phyloP scores from a whole-genome alignment of 495 filamentous ascomycete species.

The Cercophora samala region DNA sequence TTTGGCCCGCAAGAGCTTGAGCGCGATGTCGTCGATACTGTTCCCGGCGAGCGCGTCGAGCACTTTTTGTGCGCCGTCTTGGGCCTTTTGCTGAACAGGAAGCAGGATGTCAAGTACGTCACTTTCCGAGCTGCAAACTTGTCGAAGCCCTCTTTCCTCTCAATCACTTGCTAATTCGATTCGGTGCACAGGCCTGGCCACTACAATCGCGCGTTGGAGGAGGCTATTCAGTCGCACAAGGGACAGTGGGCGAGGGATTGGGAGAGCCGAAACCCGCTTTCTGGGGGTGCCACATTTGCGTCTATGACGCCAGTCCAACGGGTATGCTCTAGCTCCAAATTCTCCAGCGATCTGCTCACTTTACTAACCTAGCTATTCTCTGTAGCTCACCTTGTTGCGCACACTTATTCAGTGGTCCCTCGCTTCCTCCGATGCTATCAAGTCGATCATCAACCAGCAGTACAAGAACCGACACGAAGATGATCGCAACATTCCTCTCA shows the following conservation, averaged over 20 bases:
- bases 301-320: conserved; percentile 75
- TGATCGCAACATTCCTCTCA: conserved; percentile 88
- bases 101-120: conserved; percentile 96
- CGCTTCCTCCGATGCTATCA: conserved; percentile 81
- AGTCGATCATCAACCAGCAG: conserved; percentile 72
- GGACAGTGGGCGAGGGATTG: conserved; percentile 86
- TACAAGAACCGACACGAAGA: conserved; percentile 93
- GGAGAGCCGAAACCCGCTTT: conserved; percentile 80
- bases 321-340: conserved; percentile 50
- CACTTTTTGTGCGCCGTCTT: conserved; percentile 84
- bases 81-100: conserved; percentile 85
- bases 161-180: conserved; percentile 15
- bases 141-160: neutral
- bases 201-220: conserved; percentile 87
- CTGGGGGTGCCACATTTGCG: conserved; percentile 71
- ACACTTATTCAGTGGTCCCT: conserved; percentile 85
- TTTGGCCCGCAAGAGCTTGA: conserved; percentile 95
- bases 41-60: conserved; percentile 82
- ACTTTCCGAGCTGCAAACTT: neutral
- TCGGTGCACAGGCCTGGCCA: conserved; percentile 63
- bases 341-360: neutral
- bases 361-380: neutral
- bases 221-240: conserved; percentile 81
- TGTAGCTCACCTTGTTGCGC: conserved; percentile 72
- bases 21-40: conserved; percentile 68